phyloP scores from a whole-genome alignment of 495 filamentous ascomycete genomes.

The Viridothelium virens region DNA sequence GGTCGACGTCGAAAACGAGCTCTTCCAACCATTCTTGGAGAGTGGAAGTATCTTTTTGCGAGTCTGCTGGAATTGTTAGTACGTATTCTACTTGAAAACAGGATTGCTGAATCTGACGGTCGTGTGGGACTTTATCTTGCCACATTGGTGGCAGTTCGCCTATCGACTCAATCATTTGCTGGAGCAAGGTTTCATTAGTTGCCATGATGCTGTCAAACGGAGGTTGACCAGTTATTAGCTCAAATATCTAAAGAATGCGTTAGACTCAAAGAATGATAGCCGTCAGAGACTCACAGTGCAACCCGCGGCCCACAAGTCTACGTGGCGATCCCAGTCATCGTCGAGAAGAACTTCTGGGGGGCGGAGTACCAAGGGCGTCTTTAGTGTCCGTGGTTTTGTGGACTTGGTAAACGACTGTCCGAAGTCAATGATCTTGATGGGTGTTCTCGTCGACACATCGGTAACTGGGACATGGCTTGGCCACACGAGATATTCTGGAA shows the following conservation, averaged over 20 bases:
- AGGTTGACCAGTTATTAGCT: slow-evolving; percentile 36
- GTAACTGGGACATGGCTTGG: background rate
- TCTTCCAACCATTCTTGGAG: slow-evolving; percentile 6
- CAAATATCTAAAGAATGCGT: slow-evolving; percentile 33
- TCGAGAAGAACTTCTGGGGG: slow-evolving; percentile 42
- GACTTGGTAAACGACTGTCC: slow-evolving; percentile 38
- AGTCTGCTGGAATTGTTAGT: background rate
- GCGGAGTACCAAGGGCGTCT: slow-evolving; percentile 34
- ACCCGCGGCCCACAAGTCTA: slow-evolving; percentile 41
- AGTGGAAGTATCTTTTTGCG: background rate
- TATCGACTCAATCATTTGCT: slow-evolving; percentile 35
- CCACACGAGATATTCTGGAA: slow-evolving; percentile 2
- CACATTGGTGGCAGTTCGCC: slow-evolving; percentile 35
- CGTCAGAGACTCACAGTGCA: slow-evolving; percentile 32
- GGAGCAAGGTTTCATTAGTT: slow-evolving; percentile 31
- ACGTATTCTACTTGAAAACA: background rate
- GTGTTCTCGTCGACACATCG: background rate
- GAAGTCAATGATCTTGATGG: slow-evolving; percentile 37
- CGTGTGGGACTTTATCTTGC: slow-evolving; percentile 16
- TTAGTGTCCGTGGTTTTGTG: slow-evolving; percentile 29
- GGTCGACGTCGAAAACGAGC: background rate
- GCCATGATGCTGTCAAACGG: slow-evolving; percentile 36
- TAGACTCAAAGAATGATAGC: background rate
- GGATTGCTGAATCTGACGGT: background rate
- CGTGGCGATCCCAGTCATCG: slow-evolving; percentile 36